phyloP scores from a whole-genome alignment of 176 grass and related monocot species.

The Ampelocalamus luodianensis region DNA sequence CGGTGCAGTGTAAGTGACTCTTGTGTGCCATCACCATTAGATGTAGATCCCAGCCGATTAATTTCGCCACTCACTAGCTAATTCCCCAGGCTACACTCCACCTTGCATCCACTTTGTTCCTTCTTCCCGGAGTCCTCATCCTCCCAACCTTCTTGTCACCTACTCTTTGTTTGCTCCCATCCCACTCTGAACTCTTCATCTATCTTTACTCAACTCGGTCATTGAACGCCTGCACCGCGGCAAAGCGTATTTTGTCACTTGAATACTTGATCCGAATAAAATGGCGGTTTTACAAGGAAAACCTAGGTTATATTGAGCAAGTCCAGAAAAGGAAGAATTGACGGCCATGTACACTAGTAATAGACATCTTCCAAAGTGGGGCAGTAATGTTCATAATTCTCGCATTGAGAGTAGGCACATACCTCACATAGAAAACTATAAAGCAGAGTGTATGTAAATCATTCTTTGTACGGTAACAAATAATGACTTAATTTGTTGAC shows the following conservation, averaged over 20 bases:
- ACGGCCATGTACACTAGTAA: not conserved
- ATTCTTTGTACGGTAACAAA: conserved; percentile 29
- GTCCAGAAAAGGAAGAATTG: conserved; percentile 26
- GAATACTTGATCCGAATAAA: conserved; percentile 8
- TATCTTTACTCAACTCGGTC: conserved; percentile 18
- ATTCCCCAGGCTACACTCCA: conserved; percentile 28
- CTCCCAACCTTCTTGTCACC: conserved; percentile 29
- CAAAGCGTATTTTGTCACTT: not conserved
- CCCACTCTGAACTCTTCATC: not conserved
- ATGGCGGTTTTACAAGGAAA: conserved; percentile 16
- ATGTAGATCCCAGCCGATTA: not conserved
- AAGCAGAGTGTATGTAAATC: not conserved
- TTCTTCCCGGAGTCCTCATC: not conserved
- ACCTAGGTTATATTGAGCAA: not conserved
- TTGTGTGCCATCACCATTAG: not conserved
- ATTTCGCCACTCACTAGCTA: not conserved
- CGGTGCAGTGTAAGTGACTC: conserved; percentile 4
- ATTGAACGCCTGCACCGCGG: not conserved
- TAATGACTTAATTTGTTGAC: conserved; percentile 21
- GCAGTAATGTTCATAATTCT: not conserved
- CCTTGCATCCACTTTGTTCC: conserved; percentile 18
- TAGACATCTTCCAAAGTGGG: conserved; percentile 9
- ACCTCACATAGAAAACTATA: not conserved
- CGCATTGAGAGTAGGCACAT: not conserved
- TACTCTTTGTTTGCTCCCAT: conserved; percentile 20